phyloP scores from a whole-genome alignment of 108 stramenopile genomes.

The Cylindrotheca closterium region DNA sequence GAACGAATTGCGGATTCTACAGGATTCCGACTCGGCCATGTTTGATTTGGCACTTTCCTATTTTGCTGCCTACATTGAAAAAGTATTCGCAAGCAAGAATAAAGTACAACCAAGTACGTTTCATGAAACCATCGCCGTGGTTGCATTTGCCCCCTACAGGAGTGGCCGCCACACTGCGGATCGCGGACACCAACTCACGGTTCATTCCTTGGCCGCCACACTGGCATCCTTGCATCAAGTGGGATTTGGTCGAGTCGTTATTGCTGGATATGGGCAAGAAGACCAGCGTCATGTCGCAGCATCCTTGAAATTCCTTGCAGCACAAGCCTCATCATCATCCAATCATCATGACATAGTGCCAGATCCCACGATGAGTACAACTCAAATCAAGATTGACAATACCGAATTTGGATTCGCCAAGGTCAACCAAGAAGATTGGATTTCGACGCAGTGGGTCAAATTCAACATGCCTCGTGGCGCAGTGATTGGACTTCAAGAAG shows the following conservation, averaged over 20 bases:
- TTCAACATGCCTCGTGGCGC: conserved; percentile 4
- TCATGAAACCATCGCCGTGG: conserved; percentile 15
- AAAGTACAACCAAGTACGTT: neutral
- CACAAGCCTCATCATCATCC: neutral
- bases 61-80: neutral
- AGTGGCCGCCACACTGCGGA: neutral
- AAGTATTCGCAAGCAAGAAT: neutral
- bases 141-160: conserved; percentile 23
- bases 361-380: no score
- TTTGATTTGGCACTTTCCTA: neutral
- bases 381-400: neutral
- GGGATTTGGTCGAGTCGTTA: conserved; percentile 7
- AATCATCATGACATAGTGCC: neutral
- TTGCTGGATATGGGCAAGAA: neutral
- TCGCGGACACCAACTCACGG: neutral
- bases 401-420: neutral
- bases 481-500: conserved; percentile 5
- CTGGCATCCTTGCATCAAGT: conserved; percentile 3
- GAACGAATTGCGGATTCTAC: neutral
- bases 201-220: conserved; percentile 7
- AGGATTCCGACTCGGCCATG: neutral
- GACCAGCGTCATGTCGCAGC: neutral
- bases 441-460: neutral
- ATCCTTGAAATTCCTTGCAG: neutral
- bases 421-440: neutral